Evolutionary conservation across 768 basidiomycete species (phyloP).

Genomic region (Auricularia sp.): DNA sequence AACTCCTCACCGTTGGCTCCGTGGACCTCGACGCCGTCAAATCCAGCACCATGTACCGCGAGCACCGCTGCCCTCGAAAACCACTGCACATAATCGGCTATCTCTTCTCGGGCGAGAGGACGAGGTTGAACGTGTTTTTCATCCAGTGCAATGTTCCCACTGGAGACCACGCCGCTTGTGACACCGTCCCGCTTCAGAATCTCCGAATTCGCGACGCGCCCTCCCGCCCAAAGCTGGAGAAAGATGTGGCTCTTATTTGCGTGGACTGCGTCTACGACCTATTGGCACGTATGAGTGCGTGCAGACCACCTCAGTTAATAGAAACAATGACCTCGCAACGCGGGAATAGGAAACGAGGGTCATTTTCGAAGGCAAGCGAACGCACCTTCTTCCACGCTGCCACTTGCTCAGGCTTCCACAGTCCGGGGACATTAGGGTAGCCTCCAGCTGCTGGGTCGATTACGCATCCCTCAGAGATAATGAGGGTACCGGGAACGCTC

Average conservation of each 20-base stretch:
- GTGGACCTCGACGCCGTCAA: constrained; percentile 50
- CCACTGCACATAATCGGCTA: constrained; percentile 37
- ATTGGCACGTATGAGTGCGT: too few species aligned
- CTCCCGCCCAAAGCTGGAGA: constrained; percentile 51
- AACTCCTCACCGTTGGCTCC: constrained; percentile 10
- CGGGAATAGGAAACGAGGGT: constrained; percentile 6
- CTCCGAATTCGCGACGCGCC: constrained; percentile 26
- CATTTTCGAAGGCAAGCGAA: too few species aligned
- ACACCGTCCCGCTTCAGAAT: neutral
- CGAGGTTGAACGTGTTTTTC: constrained; percentile 16
- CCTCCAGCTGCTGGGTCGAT: constrained; percentile 20
- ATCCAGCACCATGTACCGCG: constrained; percentile 38
- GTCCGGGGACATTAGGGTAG: constrained; percentile 43
- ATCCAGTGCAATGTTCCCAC: neutral
- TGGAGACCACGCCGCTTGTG: constrained; percentile 4
- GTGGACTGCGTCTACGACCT: constrained; percentile 53
- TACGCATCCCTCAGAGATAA: constrained; percentile 28
- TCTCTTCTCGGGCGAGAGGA: constrained; percentile 37
- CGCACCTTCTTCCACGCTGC: constrained; percentile 45
- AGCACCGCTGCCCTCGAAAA: constrained; percentile 48
- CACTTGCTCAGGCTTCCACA: constrained; percentile 52
- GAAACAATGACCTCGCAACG: neutral
- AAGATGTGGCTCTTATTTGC: constrained; percentile 41
- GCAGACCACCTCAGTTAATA: too few species aligned
- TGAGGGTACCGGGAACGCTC: constrained; percentile 16